These are phyloP conservation scores for Pinus albicaulis DNA, from an alignment of 75 land plant species.

Conservation along the genomic window DNA sequence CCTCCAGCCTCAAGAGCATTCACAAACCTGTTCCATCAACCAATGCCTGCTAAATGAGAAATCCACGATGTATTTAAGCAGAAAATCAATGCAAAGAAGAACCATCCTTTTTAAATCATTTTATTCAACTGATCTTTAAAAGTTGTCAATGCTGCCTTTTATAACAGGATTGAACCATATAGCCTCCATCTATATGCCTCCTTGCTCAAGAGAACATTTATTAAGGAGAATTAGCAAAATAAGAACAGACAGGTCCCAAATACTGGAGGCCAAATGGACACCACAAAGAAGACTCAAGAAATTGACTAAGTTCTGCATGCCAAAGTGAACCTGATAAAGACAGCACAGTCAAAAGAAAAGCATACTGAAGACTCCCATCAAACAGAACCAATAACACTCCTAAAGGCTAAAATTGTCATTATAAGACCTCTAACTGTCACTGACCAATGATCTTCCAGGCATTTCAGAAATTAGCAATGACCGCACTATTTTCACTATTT, in stretches of 20 bases:
- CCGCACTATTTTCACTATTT: too few relatives aligned
- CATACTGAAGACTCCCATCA: too few relatives aligned
- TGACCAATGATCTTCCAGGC: too few relatives aligned
- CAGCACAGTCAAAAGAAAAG: not conserved
- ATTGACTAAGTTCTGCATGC: not conserved
- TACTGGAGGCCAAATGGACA: not conserved
- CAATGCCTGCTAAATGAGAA: not conserved
- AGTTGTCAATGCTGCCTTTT: too few relatives aligned
- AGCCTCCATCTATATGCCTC: too few relatives aligned
- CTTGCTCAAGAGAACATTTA: not conserved
- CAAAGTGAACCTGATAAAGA: not conserved
- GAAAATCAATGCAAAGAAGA: not conserved
- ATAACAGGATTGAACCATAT: too few relatives aligned
- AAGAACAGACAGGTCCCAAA: not conserved
- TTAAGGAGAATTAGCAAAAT: not conserved
- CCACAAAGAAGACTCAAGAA: not conserved
- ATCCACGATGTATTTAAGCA: not conserved
- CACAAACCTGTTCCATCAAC: slow-evolving; percentile 45
- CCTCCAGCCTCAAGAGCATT: slow-evolving; percentile 73
- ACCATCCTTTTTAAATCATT: not conserved
- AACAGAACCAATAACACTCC: too few relatives aligned
- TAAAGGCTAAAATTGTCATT: too few relatives aligned
- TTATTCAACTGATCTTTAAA: too few relatives aligned
- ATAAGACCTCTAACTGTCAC: too few relatives aligned
- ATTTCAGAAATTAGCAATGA: too few relatives aligned